Evolutionary conservation across 2,329 filamentous ascomycete species (phyloP), one percentile per base, ranked within the genome.

Genomic region (Penicillium decumbens): DNA sequence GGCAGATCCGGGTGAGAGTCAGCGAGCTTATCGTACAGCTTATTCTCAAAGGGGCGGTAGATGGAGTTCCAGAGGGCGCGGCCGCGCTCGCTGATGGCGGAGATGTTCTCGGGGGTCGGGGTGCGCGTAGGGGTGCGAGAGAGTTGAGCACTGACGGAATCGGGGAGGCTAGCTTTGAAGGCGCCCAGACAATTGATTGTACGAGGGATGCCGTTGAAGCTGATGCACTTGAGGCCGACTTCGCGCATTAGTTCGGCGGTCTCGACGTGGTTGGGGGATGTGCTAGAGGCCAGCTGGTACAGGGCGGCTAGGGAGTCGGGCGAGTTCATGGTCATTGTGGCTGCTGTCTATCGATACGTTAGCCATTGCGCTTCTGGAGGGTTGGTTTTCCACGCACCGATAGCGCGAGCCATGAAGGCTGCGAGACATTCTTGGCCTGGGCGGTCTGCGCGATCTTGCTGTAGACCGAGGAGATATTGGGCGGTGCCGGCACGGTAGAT

Each of bases 241-340:
- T 74, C 71, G 44, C 71, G 67, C 57, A 73, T 72, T 15, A 73
- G 56, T 52, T 72, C 71, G 28, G 70, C 71, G 13, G 64, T 59
- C 15, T 61, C 61, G 33, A 71, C 45, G 29, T 65, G 57, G 1
- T 63, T 50, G 10, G 59, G 27, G 2, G 64, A 53, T 6, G 62
- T 46, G 33, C 28, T 39, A 43, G 53, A 39, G 29, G 51, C 53
- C 12, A 61, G 43, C 25, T 58, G 47, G 49, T 55, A 58, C 8
- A 61, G 52, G 18, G 49, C 51, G 28, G 51, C 35, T 12, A 61
- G 54, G 43, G 87, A 86, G 49, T 87, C 85, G 23, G 88, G 88
- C 1, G 88, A 90, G 74, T 95, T 93, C 75, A 93, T 82, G 1
- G 89, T 93, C 73, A 92, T 88, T 1, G 88, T 89, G 15, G 88